These are phyloP conservation scores for Didymella lethalis DNA, from an alignment of 2,329 filamentous ascomycete genomes.

Conservation along the genomic window DNA sequence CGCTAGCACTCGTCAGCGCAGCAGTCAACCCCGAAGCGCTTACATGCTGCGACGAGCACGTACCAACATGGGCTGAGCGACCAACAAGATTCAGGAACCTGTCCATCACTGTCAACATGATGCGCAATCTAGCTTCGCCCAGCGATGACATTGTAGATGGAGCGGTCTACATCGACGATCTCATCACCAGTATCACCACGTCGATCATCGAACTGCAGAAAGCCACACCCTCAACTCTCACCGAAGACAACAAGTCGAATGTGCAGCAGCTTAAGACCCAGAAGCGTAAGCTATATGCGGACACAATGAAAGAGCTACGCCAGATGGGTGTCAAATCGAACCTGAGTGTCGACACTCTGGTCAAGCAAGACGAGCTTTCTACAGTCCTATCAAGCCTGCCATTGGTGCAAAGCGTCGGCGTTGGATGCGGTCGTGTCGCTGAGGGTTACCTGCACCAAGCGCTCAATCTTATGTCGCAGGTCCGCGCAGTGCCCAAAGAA, in stretches of 20 bases:
- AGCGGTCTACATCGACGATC: constrained; percentile 68
- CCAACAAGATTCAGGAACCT: constrained; percentile 75
- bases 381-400: constrained; percentile 69
- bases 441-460: constrained; percentile 82
- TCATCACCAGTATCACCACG: constrained; percentile 72
- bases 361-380: constrained; percentile 75
- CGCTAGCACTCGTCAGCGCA: constrained; percentile 25
- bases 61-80: constrained; percentile 51
- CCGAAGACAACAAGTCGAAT: constrained; percentile 82
- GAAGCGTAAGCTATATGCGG: constrained; percentile 89
- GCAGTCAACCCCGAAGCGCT: constrained; percentile 26
- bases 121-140: constrained; percentile 69
- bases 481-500: constrained; percentile 71
- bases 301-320: constrained; percentile 81
- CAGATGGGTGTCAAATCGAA: constrained; percentile 92
- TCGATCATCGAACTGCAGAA: constrained; percentile 79
- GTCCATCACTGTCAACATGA: constrained; percentile 73
- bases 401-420: constrained; percentile 38
- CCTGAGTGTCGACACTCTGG: constrained; percentile 74
- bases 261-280: constrained; percentile 90
- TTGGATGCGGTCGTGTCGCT: constrained; percentile 44
- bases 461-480: constrained; percentile 74
- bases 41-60: constrained; percentile 30
- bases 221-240: constrained; percentile 81
- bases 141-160: constrained; percentile 64